Conservation (phyloP, 495 filamentous ascomycete species). For the Letharia columbiana region DNA sequence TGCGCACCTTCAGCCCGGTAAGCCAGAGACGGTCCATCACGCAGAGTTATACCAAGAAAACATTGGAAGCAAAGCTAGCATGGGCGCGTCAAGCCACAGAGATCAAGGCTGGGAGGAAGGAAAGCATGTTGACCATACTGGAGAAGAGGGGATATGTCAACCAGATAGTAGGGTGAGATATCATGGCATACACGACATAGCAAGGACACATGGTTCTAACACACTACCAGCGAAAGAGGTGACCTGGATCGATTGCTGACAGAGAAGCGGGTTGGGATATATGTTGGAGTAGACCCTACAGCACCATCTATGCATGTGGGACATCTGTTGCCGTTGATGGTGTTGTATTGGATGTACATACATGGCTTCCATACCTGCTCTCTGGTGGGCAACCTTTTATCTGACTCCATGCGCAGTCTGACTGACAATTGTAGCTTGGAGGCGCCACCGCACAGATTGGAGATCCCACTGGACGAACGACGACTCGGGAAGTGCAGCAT, state of each 20-base stretch:
- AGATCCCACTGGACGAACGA: conserved; percentile 72
- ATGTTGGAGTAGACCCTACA: conserved; percentile 89
- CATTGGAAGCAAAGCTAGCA: conserved; percentile 43
- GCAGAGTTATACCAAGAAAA: conserved; percentile 41
- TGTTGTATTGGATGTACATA: conserved; percentile 85
- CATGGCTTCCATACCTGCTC: conserved; percentile 67
- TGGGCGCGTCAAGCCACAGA: conserved; percentile 50
- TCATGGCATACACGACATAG: conserved; percentile 7
- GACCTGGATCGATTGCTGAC: conserved; percentile 63
- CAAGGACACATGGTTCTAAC: background rate
- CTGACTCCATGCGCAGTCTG: background rate
- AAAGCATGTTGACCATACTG: conserved; percentile 58
- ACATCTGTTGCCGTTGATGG: conserved; percentile 90
- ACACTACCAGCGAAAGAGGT: conserved; percentile 43
- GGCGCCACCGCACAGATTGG: conserved; percentile 80
- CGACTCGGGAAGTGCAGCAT: conserved; percentile 52
- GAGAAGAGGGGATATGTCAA: conserved; percentile 76
- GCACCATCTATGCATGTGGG: conserved; percentile 86
- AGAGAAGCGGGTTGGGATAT: conserved; percentile 62
- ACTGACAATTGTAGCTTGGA: conserved; percentile 48
- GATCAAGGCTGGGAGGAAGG: conserved; percentile 52
- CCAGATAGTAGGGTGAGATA: conserved; percentile 65
- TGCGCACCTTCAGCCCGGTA: background rate
- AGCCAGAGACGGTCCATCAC: conserved; percentile 42
- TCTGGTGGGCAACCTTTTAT: conserved; percentile 41